Evolutionary conservation across 2,329 filamentous ascomycete species (phyloP).

Genomic region (Davidsoniella australis): DNA sequence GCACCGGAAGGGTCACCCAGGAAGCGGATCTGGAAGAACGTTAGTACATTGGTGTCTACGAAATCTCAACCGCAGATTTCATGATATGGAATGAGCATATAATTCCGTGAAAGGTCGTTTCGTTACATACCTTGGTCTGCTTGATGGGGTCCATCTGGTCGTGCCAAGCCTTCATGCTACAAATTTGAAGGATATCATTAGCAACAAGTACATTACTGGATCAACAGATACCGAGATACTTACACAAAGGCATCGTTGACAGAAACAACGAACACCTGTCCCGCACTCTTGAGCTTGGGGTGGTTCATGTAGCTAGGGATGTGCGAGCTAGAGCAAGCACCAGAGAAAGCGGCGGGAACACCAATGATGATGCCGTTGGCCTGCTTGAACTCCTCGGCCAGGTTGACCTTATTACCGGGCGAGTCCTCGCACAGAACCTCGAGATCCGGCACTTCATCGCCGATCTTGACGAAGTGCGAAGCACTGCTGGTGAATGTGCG

Average conservation of each 20-base stretch:
- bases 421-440: conserved; percentile 67
- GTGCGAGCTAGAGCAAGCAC: conserved; percentile 44
- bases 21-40: conserved; percentile 57
- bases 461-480: conserved; percentile 49
- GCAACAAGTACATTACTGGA: neutral
- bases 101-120: neutral
- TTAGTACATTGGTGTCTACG: neutral
- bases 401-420: conserved; percentile 82
- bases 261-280: conserved; percentile 73
- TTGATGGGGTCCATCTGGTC: conserved; percentile 58
- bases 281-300: conserved; percentile 59
- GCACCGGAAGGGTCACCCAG: conserved; percentile 62
- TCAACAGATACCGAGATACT: conserved; percentile 20
- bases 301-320: conserved; percentile 77
- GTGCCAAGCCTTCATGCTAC: conserved; percentile 79
- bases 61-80: neutral
- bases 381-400: conserved; percentile 55
- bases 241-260: conserved; percentile 95
- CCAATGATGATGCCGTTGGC: conserved; percentile 54
- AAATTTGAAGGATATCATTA: neutral
- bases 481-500: conserved; percentile 43
- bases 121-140: conserved; percentile 54
- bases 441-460: conserved; percentile 62
- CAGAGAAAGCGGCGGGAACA: conserved; percentile 61
- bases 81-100: neutral